phyloP scores from a whole-genome alignment of 1,284 basidiomycete species.

The Lentinus polychrous region DNA sequence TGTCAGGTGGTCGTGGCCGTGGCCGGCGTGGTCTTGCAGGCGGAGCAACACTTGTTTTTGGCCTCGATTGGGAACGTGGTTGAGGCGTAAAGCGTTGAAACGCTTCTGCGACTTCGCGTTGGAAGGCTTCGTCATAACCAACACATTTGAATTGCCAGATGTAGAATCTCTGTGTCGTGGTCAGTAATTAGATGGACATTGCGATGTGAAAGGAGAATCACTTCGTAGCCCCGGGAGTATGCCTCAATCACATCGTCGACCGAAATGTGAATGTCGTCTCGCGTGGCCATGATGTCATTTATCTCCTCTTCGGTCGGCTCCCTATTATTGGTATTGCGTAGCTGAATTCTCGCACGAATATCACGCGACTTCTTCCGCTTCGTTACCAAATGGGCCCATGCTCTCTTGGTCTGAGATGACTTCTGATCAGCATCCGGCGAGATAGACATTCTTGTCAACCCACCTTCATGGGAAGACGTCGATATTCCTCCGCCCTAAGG shows the following conservation, averaged over 20 bases:
- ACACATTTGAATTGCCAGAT: constrained; percentile 18
- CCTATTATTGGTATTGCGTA: constrained; percentile 7
- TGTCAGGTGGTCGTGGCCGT: neutral
- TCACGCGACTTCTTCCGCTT: neutral
- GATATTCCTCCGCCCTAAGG: constrained; percentile 15
- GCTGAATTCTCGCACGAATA: constrained; percentile 10
- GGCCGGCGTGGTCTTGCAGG: neutral
- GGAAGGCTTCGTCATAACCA: constrained; percentile 18
- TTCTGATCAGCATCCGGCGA: neutral
- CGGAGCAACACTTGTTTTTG: neutral
- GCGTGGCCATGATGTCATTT: neutral
- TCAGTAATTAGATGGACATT: neutral
- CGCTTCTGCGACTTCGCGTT: constrained; percentile 10
- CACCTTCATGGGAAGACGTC: constrained; percentile 11
- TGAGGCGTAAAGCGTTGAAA: neutral
- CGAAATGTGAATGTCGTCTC: constrained; percentile 5
- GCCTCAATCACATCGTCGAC: constrained; percentile 13
- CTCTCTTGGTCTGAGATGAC: neutral
- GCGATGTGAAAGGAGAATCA: neutral
- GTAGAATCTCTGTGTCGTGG: constrained; percentile 11
- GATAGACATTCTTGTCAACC: neutral
- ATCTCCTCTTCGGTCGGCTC: constrained; percentile 14
- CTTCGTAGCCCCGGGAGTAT: constrained; percentile 18
- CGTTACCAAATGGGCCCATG: neutral
- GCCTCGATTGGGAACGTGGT: neutral